Conservation (phyloP, 2,329 filamentous ascomycete genomes). For the Colletotrichum sp. region DNA sequence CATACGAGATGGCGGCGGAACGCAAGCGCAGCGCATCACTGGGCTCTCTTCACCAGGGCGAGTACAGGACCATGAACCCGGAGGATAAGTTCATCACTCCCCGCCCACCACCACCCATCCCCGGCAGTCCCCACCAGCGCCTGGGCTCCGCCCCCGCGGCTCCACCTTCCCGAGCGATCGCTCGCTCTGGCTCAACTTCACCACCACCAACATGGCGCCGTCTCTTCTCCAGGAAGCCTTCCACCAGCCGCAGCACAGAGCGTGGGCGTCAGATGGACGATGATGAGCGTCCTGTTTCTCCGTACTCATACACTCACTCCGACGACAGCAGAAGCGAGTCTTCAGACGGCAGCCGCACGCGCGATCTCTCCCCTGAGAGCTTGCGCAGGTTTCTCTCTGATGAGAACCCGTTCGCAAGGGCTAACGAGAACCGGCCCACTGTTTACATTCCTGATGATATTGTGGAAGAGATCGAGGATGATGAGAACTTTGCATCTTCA, state of each 20-base stretch:
- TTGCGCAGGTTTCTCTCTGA: slow-evolving; percentile 57
- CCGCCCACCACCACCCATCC: slow-evolving; percentile 49
- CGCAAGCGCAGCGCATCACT: slow-evolving; percentile 70
- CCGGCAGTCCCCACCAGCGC: slow-evolving; percentile 43
- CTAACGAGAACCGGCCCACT: slow-evolving; percentile 32
- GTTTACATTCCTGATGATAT: slow-evolving; percentile 41
- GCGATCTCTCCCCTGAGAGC: slow-evolving; percentile 63
- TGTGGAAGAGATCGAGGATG: slow-evolving; percentile 45
- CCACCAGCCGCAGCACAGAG: slow-evolving; percentile 36
- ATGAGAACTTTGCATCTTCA: slow-evolving; percentile 67
- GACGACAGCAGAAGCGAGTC: slow-evolving; percentile 38
- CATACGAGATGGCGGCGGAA: slow-evolving; percentile 66
- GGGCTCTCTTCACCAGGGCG: slow-evolving; percentile 61
- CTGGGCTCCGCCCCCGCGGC: slow-evolving; percentile 35
- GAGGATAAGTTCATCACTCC: slow-evolving; percentile 77
- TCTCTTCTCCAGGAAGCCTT: slow-evolving; percentile 50
- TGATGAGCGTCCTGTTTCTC: slow-evolving; percentile 24
- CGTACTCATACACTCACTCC: slow-evolving; percentile 27
- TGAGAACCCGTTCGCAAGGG: slow-evolving; percentile 37
- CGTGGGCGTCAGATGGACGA: slow-evolving; percentile 36
- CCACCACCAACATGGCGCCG: slow-evolving; percentile 57
- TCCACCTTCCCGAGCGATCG: slow-evolving; percentile 26
- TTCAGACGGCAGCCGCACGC: slow-evolving; percentile 48
- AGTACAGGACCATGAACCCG: slow-evolving; percentile 79
- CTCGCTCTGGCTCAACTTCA: slow-evolving; percentile 50